phyloP scores from a whole-genome alignment of 176 grass and related monocot species.

The Lolium multiflorum region DNA sequence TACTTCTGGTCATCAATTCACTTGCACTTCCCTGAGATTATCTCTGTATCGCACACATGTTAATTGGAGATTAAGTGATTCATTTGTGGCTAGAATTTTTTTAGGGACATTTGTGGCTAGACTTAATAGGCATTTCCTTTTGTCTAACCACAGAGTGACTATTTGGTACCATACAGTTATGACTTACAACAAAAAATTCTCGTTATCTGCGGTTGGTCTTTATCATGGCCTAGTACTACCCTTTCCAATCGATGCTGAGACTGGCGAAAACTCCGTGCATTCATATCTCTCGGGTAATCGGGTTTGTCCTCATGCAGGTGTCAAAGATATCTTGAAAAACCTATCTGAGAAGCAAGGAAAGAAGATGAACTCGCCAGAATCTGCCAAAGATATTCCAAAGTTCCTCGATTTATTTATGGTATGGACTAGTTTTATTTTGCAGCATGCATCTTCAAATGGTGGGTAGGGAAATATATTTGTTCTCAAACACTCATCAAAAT shows the following conservation, averaged over 20 bases:
- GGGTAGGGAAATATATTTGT: background rate
- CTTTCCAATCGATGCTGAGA: slow-evolving; percentile 3
- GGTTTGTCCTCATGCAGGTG: slow-evolving; percentile 58
- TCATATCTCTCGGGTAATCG: slow-evolving; percentile 5
- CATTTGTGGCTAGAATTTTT: background rate
- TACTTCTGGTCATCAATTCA: slow-evolving; percentile 3
- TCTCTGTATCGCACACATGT: background rate
- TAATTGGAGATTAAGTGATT: background rate
- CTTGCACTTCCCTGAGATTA: slow-evolving; percentile 17
- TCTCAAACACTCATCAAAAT: background rate
- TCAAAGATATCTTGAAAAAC: slow-evolving; percentile 85
- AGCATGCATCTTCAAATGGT: background rate
- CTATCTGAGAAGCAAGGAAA: slow-evolving; percentile 98
- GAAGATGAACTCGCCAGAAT: slow-evolving; percentile 81
- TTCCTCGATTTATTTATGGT: slow-evolving; percentile 89
- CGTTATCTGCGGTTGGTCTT: background rate
- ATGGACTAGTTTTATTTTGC: slow-evolving; percentile 22
- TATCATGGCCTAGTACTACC: background rate
- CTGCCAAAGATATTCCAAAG: slow-evolving; percentile 92
- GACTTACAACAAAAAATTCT: background rate
- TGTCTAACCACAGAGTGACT: slow-evolving; percentile 4
- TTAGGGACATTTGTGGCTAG: too few species aligned
- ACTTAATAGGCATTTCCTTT: background rate
- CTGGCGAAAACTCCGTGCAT: background rate
- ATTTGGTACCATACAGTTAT: background rate